phyloP scores from a whole-genome alignment of 441 rosid species.

The Arabidopsis hybrid region DNA sequence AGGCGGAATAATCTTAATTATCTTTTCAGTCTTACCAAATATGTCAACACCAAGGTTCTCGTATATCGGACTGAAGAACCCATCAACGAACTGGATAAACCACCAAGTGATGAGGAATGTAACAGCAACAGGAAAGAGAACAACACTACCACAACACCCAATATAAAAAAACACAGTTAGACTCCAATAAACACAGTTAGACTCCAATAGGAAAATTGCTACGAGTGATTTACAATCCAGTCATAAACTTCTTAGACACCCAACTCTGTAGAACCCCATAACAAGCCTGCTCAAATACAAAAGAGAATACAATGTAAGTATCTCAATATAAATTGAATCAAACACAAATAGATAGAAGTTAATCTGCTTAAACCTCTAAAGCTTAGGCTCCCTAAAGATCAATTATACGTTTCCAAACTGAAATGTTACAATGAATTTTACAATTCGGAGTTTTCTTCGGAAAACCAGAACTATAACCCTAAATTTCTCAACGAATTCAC shows the following conservation, averaged over 20 bases:
- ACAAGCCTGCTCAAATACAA: constrained; percentile 67
- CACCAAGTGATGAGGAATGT: constrained; percentile 75
- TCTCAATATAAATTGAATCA: not conserved
- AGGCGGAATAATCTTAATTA: not conserved
- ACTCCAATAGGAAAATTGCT: too few species aligned
- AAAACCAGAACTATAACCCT: not conserved
- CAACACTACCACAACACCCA: constrained; percentile 54
- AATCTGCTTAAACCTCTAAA: not conserved
- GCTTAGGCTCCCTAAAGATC: constrained; percentile 3
- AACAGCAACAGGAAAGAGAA: constrained; percentile 71
- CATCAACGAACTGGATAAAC: constrained; percentile 68
- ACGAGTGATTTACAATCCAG: constrained; percentile 71
- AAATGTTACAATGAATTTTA: not conserved
- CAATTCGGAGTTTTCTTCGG: not conserved
- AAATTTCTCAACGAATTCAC: not conserved
- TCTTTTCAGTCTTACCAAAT: constrained; percentile 56
- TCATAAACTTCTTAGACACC: constrained; percentile 92
- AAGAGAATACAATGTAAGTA: constrained; percentile 11
- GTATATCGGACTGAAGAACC: constrained; percentile 74
- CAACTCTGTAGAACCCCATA: constrained; percentile 89
- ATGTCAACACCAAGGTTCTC: constrained; percentile 65
- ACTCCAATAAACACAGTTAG: too few species aligned
- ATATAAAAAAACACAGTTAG: constrained; percentile 29
- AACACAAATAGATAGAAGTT: not conserved
- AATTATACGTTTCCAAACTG: not conserved